Evolutionary conservation across 768 basidiomycete genomes (phyloP).

Genomic region (Boletus sp.): DNA sequence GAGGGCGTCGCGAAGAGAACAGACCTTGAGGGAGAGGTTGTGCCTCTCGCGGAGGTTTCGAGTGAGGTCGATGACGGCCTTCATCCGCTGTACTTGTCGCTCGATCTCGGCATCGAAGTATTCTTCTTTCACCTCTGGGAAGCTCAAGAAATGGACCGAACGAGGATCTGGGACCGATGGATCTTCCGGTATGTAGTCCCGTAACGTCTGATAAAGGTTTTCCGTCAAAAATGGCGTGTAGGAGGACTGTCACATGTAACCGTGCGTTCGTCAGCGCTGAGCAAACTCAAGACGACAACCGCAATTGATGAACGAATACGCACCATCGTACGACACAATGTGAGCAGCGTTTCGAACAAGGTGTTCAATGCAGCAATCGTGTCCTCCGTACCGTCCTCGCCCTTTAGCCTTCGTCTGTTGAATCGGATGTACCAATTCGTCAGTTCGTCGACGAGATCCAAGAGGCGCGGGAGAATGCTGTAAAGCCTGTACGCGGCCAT

Average conservation of each 20-base stretch:
- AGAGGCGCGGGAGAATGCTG: constrained; percentile 91
- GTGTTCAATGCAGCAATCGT: constrained; percentile 89
- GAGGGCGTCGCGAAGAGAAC: constrained; percentile 6
- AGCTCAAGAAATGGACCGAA: constrained; percentile 92
- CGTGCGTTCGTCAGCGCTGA: background rate
- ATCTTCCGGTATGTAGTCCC: constrained; percentile 78
- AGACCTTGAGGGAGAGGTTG: constrained; percentile 84
- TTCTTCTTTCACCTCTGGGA: constrained; percentile 90
- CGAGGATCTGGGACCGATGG: constrained; percentile 71
- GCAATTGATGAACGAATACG: constrained; percentile 18
- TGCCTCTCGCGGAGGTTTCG: constrained; percentile 85
- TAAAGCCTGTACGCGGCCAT: constrained; percentile 98
- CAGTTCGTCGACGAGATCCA: constrained; percentile 91
- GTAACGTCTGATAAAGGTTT: constrained; percentile 89
- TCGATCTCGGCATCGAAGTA: constrained; percentile 95
- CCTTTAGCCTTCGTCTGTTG: constrained; percentile 93
- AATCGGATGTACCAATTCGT: constrained; percentile 99
- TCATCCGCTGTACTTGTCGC: constrained; percentile 92
- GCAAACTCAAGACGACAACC: background rate
- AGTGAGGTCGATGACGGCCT: constrained; percentile 88
- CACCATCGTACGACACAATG: constrained; percentile 94
- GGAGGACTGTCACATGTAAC: constrained; percentile 61
- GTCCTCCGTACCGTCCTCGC: constrained; percentile 87
- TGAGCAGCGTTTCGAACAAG: constrained; percentile 91
- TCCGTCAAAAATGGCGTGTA: constrained; percentile 99